Evolutionary conservation across 192 early-diverging fungal species (phyloP).

Genomic region (Backusella australiensis): DNA sequence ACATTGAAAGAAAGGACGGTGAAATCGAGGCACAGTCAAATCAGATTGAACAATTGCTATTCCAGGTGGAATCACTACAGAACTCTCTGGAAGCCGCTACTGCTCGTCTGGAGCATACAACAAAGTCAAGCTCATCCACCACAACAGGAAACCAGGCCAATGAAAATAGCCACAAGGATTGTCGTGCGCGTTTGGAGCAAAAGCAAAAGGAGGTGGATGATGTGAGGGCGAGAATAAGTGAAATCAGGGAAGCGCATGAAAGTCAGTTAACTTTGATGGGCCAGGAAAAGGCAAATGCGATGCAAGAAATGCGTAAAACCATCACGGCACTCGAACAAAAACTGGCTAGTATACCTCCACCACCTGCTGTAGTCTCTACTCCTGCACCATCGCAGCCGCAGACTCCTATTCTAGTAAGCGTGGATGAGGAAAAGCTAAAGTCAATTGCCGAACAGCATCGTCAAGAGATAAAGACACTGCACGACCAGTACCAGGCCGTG

Average conservation of each 20-base stretch:
- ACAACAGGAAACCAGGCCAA: background rate
- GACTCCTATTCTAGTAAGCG: background rate
- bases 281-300: slow-evolving; percentile 18
- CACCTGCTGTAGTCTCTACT: background rate
- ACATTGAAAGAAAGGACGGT: slow-evolving; percentile 4
- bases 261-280: slow-evolving; percentile 2
- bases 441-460: slow-evolving; percentile 23
- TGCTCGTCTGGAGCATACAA: slow-evolving; percentile 21
- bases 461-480: slow-evolving; percentile 17
- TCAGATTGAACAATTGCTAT: slow-evolving; percentile 18
- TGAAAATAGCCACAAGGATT: background rate
- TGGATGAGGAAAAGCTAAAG: background rate
- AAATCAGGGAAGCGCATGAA: slow-evolving; percentile 13
- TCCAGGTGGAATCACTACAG: slow-evolving; percentile 21
- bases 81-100: slow-evolving; percentile 25
- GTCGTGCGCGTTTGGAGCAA: background rate
- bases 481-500: slow-evolving; percentile 22
- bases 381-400: background rate
- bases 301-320: slow-evolving; percentile 12
- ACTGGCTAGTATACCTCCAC: background rate
- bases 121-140: background rate
- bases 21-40: slow-evolving; percentile 17
- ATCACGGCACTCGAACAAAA: background rate
- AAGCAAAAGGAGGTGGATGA: slow-evolving; percentile 12
- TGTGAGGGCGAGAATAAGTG: background rate